phyloP scores from a whole-genome alignment of 768 basidiomycete species.

The Mycena galericulata region DNA sequence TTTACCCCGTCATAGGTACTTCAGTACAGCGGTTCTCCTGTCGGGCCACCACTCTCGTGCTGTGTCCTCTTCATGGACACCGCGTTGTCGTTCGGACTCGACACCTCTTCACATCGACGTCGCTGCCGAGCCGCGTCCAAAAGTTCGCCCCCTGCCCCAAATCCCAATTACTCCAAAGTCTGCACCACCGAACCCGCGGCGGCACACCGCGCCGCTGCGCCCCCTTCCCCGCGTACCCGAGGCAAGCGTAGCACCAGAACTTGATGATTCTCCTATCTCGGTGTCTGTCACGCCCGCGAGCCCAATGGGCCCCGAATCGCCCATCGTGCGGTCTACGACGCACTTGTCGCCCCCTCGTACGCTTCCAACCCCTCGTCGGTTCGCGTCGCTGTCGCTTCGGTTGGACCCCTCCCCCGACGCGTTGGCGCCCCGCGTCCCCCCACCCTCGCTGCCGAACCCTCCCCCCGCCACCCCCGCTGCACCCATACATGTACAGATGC shows the following conservation, averaged over 20 bases:
- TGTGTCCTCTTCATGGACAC: constrained; percentile 6
- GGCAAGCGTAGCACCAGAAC: too few relatives aligned
- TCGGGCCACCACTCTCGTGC: not conserved
- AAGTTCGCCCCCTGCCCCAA: constrained; percentile 29
- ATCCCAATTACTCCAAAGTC: constrained; percentile 19
- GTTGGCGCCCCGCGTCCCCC: not conserved
- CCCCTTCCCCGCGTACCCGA: constrained; percentile 31
- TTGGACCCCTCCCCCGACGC: constrained; percentile 31
- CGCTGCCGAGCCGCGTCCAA: constrained; percentile 5
- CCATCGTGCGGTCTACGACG: not conserved
- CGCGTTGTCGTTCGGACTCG: not conserved
- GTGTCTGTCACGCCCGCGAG: constrained; percentile 24
- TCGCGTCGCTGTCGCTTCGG: constrained; percentile 30
- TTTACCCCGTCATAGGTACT: constrained; percentile 10
- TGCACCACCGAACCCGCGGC: constrained; percentile 20
- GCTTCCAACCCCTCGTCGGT: constrained; percentile 1
- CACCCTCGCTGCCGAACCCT: constrained; percentile 9
- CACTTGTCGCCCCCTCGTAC: constrained; percentile 8
- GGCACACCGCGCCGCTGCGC: constrained; percentile 22
- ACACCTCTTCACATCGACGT: constrained; percentile 13
- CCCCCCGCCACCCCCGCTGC: constrained; percentile 5
- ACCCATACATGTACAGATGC: too few relatives aligned
- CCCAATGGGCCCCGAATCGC: not conserved
- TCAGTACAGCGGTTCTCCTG: not conserved
- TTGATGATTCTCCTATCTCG: too few relatives aligned